Conservation (phyloP, 331 rosid genomes). For the Stylosanthes scabra region DNA sequence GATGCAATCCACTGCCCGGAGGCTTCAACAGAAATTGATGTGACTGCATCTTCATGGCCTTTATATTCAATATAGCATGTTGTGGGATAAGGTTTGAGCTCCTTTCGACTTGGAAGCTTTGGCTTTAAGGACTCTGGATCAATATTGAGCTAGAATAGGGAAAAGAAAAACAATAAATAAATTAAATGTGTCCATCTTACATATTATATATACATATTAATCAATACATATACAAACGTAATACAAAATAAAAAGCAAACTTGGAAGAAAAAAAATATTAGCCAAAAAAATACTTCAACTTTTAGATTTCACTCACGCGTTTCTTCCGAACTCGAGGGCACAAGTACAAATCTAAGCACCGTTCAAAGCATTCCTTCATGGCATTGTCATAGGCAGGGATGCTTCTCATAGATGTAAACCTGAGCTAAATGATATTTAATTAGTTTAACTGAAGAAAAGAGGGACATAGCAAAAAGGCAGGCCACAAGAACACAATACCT, state of each 20-base stretch:
- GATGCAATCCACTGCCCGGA: conserved; percentile 99
- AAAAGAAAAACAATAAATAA: conserved; percentile 12
- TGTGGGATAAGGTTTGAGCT: conserved; percentile 86
- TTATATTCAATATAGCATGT: conserved; percentile 79
- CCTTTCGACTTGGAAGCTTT: conserved; percentile 83
- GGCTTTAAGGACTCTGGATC: conserved; percentile 96
- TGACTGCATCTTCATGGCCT: conserved; percentile 88
- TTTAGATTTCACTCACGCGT: conserved; percentile 67
- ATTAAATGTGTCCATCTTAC: neutral
- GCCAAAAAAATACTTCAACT: conserved; percentile 8
- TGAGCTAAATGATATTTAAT: conserved; percentile 40
- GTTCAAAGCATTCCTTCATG: conserved; percentile 77
- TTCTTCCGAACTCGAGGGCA: conserved; percentile 89
- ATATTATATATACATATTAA: neutral
- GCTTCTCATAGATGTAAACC: conserved; percentile 81
- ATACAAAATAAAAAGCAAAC: conserved; percentile 5
- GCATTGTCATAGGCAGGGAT: conserved; percentile 91
- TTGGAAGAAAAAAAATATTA: conserved; percentile 3
- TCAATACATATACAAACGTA: neutral
- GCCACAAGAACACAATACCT: conserved; percentile 51
- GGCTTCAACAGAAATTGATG: conserved; percentile 78
- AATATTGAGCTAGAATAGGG: conserved; percentile 70
- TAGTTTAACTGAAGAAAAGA: conserved; percentile 30
- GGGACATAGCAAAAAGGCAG: conserved; percentile 11
- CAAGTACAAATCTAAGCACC: conserved; percentile 90